phyloP scores from a whole-genome alignment of 495 filamentous ascomycete species.

The Hyaloscypha finlandica region DNA sequence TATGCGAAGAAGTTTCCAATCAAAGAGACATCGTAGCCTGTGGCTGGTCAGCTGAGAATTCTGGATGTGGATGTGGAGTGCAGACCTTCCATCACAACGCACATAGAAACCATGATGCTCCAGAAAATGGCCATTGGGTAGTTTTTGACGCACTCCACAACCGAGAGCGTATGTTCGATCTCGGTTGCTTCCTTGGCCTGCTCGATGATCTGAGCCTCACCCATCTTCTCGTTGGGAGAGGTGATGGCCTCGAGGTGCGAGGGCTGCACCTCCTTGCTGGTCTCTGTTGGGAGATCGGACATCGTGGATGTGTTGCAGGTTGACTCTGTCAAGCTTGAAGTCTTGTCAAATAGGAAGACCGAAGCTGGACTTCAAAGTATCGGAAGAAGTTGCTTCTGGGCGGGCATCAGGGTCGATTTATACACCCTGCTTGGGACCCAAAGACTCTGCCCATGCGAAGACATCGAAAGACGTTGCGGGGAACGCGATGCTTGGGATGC shows the following conservation, averaged over 20 bases:
- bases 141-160: slow-evolving; percentile 31
- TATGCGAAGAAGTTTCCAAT: slow-evolving; percentile 39
- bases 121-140: slow-evolving; percentile 41
- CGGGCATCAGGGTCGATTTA: slow-evolving; percentile 2
- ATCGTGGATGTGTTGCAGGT: background rate
- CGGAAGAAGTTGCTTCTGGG: background rate
- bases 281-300: slow-evolving; percentile 10
- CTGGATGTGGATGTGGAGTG: slow-evolving; percentile 24
- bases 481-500: slow-evolving; percentile 1
- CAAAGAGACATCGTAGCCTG: slow-evolving; percentile 44
- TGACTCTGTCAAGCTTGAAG: slow-evolving; percentile 14
- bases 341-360: slow-evolving; percentile 2
- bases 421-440: background rate
- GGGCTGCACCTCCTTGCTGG: slow-evolving; percentile 6
- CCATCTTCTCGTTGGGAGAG: slow-evolving; percentile 15
- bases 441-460: background rate
- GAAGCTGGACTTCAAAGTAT: background rate
- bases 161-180: slow-evolving; percentile 31
- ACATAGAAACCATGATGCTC: slow-evolving; percentile 36
- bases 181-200: slow-evolving; percentile 19
- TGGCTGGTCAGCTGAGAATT: background rate
- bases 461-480: slow-evolving; percentile 3
- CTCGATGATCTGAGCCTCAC: slow-evolving; percentile 2
- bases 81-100: slow-evolving; percentile 45
- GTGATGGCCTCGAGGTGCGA: slow-evolving; percentile 15